Evolutionary conservation across 768 basidiomycete species (phyloP).

Genomic region (Exidia glandulosa): DNA sequence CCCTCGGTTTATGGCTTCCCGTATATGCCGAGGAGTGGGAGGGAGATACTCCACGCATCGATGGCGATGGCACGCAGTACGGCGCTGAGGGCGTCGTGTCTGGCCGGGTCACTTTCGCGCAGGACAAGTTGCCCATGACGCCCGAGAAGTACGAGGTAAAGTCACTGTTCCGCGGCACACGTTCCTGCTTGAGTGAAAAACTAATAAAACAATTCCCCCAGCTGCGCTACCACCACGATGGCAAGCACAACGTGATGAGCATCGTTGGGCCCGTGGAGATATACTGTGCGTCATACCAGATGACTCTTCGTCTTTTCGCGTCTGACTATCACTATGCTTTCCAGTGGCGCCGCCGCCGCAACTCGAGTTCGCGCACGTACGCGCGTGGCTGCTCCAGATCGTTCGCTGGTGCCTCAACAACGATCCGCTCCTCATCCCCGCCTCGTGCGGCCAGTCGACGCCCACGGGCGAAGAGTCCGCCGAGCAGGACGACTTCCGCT

Average conservation of each 20-base stretch:
- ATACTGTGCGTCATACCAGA: slow-evolving; percentile 50
- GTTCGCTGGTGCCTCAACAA: slow-evolving; percentile 82
- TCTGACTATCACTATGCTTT: slow-evolving; percentile 6
- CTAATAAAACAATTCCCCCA: slow-evolving; percentile 17
- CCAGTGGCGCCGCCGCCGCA: slow-evolving; percentile 62
- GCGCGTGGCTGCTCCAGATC: slow-evolving; percentile 56
- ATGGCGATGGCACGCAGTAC: slow-evolving; percentile 33
- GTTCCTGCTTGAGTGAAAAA: neutral
- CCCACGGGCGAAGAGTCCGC: slow-evolving; percentile 24
- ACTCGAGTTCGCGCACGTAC: slow-evolving; percentile 55
- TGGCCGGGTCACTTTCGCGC: slow-evolving; percentile 65
- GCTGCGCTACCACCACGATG: slow-evolving; percentile 91
- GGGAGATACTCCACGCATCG: slow-evolving; percentile 59
- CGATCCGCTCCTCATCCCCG: slow-evolving; percentile 71
- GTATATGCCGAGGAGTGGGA: slow-evolving; percentile 91
- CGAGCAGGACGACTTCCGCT: slow-evolving; percentile 87
- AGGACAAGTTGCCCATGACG: slow-evolving; percentile 75
- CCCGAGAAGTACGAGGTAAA: slow-evolving; percentile 77
- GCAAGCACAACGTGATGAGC: slow-evolving; percentile 93
- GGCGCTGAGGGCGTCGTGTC: slow-evolving; percentile 11
- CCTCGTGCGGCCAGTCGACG: slow-evolving; percentile 13
- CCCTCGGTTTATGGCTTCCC: slow-evolving; percentile 86
- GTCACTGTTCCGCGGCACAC: neutral
- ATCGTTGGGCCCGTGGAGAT: slow-evolving; percentile 80
- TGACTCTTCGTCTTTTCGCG: too few species aligned